Base-by-base conservation (phyloP, 139 green algal species). In the Asterochloris erici region DNA sequence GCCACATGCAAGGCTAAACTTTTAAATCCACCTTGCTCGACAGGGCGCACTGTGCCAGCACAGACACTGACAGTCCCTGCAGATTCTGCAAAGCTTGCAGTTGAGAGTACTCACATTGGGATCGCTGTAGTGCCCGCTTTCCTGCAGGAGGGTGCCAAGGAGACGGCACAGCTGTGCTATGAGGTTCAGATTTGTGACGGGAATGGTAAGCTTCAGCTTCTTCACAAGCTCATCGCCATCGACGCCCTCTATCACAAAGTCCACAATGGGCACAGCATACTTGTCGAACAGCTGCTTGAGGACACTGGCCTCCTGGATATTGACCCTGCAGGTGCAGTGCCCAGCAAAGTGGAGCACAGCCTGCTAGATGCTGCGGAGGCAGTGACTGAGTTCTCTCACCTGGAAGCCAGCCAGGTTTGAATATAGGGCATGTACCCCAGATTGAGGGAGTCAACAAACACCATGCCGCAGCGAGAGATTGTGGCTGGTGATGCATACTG, bases 381-480 rank as follows among this genome's bases (percentile, higher is more conserved):
- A 73, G 15, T 15, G 15, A 14, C 14, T 61, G 64, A 19, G 10
- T n/a, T 24, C 12, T 23, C 69, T 27, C 64, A 75, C 74, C 87
- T 85, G 2, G 80, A 82, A 54, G 91, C 89, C 26, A 95, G 87
- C 94, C 93, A 98, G 23, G 87, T 92, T 81, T 82, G 89, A 28
- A 96, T 76, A 82, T 92, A 95, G 14, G 94, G 93, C 84, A 93
- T 84, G 77, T 92, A 96, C 60, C 93, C 94, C n/a, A 97, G 88
- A 87, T 96, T 97, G 64, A 89, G 88, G n/a, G 89, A 91, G 90
- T 97, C 94, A 27, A 97, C 93, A 86, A 95, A 97, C 38, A 98
- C 94, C 94, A 98, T 98, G 73, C 94, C 94, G 82, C 93, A 97
- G 23, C 92, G 83, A 14, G 84, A 90, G 69, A 97, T 90, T n/a